Base-by-base conservation (phyloP, 2,329 filamentous ascomycete species). In the Xylariales sp. region DNA sequence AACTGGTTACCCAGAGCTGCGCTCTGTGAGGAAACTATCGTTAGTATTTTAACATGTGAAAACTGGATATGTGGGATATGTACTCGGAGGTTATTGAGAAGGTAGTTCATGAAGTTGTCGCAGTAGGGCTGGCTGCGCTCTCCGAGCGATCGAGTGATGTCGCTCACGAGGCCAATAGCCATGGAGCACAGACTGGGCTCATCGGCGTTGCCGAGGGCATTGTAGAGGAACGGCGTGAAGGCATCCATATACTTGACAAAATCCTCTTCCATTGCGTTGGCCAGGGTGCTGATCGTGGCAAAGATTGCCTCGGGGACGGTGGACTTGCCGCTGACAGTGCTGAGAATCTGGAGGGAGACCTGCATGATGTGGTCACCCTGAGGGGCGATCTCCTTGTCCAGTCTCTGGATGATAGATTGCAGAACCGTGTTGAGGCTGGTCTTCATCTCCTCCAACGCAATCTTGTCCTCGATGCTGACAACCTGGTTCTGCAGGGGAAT, bases 201-300 rank as follows among this genome's bases (percentile, higher is more conserved):
- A 48, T 98, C 91, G 59, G 95, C 89, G 72, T 97, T 97, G 56
- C 83, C 85, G 20, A 98, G 81, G 19, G 93, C 93, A 51, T 88
- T 94, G 74, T 93, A 93, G 34, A 98, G 72, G 78, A 88, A 96
- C 8, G 89, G 89, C 30, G 82, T 75, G 65, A 98, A 98, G 2
- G 88, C 80, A 29, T 95, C 88, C 91, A 98, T 97, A 72, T 98
- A 98, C 70, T 94, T 93, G 60, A 84, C 71, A 62, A 98, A 98
- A 50, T 91, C 88, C 38, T 89, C 88, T 59, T 96, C 90, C 55
- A 97, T 76, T 27, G 90, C 86, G 53, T 86, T 95, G 28, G 93
- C 86, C 44, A 98, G 76, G n/a, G 87, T 82, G 59, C 91, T 93
- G 54, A 97, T 85, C 41, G 88, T 86, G 36, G 89, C 88, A 56